phyloP scores from a whole-genome alignment of 306 rosid genomes.

The Lathyrus tuberosus region DNA sequence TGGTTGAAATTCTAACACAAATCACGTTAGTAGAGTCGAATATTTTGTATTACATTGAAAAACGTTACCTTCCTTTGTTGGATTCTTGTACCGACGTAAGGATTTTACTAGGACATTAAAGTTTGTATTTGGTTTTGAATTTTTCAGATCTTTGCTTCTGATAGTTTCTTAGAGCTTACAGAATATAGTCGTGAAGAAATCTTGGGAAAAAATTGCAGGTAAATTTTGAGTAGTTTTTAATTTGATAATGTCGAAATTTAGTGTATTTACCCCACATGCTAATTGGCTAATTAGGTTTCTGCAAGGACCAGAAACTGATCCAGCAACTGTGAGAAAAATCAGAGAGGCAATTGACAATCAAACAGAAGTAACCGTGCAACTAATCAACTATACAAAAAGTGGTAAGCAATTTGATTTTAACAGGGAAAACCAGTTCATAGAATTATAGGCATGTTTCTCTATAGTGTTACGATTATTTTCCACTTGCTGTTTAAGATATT shows the following conservation, averaged over 20 bases:
- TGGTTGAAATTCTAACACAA: not conserved
- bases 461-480: constrained; percentile 14
- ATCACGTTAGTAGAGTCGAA: too few relatives aligned
- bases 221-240: constrained; percentile 17
- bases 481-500: constrained; percentile 38
- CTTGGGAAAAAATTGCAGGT: constrained; percentile 98
- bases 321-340: constrained; percentile 80
- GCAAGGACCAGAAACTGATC: constrained; percentile 99
- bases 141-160: constrained; percentile 93
- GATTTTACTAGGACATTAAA: constrained; percentile 11
- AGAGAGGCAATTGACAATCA: constrained; percentile 90
- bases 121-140: constrained; percentile 29
- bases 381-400: constrained; percentile 83
- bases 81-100: too few relatives aligned
- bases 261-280: constrained; percentile 27
- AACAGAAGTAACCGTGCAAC: constrained; percentile 91
- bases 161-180: constrained; percentile 95
- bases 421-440: constrained; percentile 10
- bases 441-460: not conserved
- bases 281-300: constrained; percentile 65
- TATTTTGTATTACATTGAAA: too few relatives aligned
- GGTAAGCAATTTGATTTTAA: constrained; percentile 53
- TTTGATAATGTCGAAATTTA: not conserved
- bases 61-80: too few relatives aligned
- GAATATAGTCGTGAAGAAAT: constrained; percentile 98